phyloP scores from a whole-genome alignment of 2,329 filamentous ascomycete genomes.

The Ramularia collo-cygni region DNA sequence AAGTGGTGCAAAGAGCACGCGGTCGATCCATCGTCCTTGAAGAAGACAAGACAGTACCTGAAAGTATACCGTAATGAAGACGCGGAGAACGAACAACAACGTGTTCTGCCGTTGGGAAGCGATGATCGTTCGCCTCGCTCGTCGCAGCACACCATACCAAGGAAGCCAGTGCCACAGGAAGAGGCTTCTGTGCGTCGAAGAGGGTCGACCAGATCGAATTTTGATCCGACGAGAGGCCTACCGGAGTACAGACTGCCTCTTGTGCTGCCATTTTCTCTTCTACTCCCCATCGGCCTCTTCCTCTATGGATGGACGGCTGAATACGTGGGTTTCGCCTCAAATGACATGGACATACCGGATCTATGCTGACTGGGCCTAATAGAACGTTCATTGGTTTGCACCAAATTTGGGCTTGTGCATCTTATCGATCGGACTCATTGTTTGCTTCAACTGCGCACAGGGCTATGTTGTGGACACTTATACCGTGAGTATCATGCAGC shows the following conservation, averaged over 20 bases:
- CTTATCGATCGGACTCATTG: slow-evolving; percentile 17
- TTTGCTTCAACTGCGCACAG: slow-evolving; percentile 19
- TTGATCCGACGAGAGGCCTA: slow-evolving; percentile 27
- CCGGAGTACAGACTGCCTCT: slow-evolving; percentile 40
- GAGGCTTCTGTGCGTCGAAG: slow-evolving; percentile 1
- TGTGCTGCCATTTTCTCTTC: slow-evolving; percentile 41
- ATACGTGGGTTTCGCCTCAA: neutral
- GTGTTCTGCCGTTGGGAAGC: slow-evolving; percentile 6
- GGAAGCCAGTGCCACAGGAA: slow-evolving; percentile 9
- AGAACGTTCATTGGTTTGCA: slow-evolving; percentile 20
- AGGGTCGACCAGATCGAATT: slow-evolving; percentile 5
- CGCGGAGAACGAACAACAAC: slow-evolving; percentile 6
- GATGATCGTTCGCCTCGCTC: neutral
- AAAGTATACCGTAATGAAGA: slow-evolving; percentile 5
- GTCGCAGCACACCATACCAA: slow-evolving; percentile 7
- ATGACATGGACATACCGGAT: neutral
- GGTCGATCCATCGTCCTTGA: slow-evolving; percentile 14
- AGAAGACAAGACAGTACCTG: slow-evolving; percentile 12
- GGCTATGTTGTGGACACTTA: slow-evolving; percentile 43
- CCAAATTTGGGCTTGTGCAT: slow-evolving; percentile 21
- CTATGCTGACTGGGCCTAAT: slow-evolving; percentile 1
- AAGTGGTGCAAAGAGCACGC: slow-evolving; percentile 18
- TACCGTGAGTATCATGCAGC: slow-evolving; percentile 21
- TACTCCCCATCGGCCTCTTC: slow-evolving; percentile 21
- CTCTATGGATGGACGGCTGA: slow-evolving; percentile 21